These are phyloP conservation scores for Lachancea lanzarotensis DNA, from an alignment of 805 yeast genomes.

Conservation along the genomic window DNA sequence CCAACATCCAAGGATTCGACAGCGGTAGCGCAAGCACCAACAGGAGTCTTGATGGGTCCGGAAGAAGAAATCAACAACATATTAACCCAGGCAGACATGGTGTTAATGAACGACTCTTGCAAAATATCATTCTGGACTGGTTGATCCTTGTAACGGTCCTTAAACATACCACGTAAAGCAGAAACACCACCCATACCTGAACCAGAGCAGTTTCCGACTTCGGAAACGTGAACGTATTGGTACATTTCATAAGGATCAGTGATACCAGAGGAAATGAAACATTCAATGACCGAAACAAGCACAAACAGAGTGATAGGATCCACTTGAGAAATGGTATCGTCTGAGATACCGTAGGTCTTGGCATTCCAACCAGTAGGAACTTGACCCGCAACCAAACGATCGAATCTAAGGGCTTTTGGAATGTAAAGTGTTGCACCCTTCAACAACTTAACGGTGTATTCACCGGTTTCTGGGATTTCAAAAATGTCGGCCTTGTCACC, in stretches of 20 bases:
- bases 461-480: constrained; percentile 83
- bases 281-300: constrained; percentile 91
- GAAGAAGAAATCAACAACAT: constrained; percentile 95
- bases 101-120: constrained; percentile 97
- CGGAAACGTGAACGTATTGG: constrained; percentile 96
- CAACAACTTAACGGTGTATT: constrained; percentile 80
- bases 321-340: constrained; percentile 88
- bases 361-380: constrained; percentile 99
- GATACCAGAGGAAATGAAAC: constrained; percentile 87
- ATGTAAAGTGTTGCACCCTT: constrained; percentile 88
- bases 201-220: constrained; percentile 98
- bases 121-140: constrained; percentile 96
- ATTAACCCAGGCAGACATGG: constrained; percentile 99
- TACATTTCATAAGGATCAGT: constrained; percentile 98
- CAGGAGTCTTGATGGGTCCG: constrained; percentile 99
- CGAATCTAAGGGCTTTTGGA: constrained; percentile 70
- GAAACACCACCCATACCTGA: constrained; percentile 99
- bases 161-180: constrained; percentile 97
- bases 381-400: constrained; percentile 70
- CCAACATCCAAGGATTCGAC: constrained; percentile 96
- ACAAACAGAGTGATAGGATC: constrained; percentile 93
- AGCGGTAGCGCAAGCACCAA: constrained; percentile 99
- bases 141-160: constrained; percentile 83
- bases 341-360: constrained; percentile 86
- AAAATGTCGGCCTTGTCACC: constrained; percentile 90